Evolutionary conservation across 805 yeast species (phyloP).

Genomic region (Teunomyces stri): DNA sequence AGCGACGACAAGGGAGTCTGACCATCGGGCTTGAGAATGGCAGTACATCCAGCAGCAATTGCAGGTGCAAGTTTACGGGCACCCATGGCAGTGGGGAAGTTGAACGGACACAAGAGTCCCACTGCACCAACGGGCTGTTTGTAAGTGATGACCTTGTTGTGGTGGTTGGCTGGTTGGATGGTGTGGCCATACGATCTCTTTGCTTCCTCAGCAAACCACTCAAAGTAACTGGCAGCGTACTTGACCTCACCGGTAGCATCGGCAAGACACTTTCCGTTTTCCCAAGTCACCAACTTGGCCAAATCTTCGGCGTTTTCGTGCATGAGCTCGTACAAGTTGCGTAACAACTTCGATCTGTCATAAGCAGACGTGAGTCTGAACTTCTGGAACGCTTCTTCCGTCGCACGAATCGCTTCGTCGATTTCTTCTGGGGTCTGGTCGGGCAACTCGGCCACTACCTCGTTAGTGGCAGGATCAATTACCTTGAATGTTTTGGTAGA

Average conservation of each 20-base stretch:
- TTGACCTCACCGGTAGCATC: slow-evolving; percentile 57
- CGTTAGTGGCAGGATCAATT: slow-evolving; percentile 40
- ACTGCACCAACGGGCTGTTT: slow-evolving; percentile 65
- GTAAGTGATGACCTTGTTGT: slow-evolving; percentile 51
- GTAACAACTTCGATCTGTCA: slow-evolving; percentile 49
- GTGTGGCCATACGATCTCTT: slow-evolving; percentile 55
- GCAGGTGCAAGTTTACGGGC: slow-evolving; percentile 66
- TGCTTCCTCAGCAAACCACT: slow-evolving; percentile 54
- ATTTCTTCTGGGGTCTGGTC: slow-evolving; percentile 47
- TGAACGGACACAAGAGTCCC: slow-evolving; percentile 65
- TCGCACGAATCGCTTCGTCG: slow-evolving; percentile 46
- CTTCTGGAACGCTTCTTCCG: slow-evolving; percentile 44
- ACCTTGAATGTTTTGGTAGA: slow-evolving; percentile 38
- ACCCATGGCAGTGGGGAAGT: slow-evolving; percentile 67
- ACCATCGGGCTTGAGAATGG: slow-evolving; percentile 59
- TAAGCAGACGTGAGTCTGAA: slow-evolving; percentile 49
- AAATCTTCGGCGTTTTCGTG: slow-evolving; percentile 55
- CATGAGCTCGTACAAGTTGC: slow-evolving; percentile 51
- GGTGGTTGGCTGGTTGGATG: slow-evolving; percentile 51
- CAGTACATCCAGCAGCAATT: slow-evolving; percentile 63
- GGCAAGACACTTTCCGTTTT: slow-evolving; percentile 56
- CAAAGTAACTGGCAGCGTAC: slow-evolving; percentile 53
- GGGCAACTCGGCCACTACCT: slow-evolving; percentile 33
- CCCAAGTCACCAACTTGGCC: slow-evolving; percentile 56
- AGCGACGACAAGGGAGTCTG: slow-evolving; percentile 61